Evolutionary conservation across 306 rosid genomes (phyloP).

Genomic region (Quercus aquifolioides): DNA sequence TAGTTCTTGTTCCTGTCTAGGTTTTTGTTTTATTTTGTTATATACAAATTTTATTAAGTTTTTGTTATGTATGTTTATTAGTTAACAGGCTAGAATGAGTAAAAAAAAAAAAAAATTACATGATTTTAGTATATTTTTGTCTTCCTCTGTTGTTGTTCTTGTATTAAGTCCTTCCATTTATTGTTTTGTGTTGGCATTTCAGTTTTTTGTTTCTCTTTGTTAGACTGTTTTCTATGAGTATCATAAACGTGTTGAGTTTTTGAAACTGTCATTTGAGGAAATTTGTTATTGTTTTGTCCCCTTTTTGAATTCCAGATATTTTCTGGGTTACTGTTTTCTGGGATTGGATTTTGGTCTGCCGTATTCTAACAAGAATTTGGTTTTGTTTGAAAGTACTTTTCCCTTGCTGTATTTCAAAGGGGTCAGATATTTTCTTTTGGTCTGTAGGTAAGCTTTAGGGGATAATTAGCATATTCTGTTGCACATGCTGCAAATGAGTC

Average conservation of each 20-base stretch:
- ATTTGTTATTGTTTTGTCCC: constrained; percentile 8
- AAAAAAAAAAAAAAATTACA: no score
- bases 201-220: constrained; percentile 5
- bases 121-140: no score
- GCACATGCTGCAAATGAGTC: not conserved
- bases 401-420: not conserved
- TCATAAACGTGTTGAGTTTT: constrained; percentile 13
- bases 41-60: no score
- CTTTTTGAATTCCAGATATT: not conserved
- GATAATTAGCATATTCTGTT: not conserved
- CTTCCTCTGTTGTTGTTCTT: no score
- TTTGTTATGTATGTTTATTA: no score
- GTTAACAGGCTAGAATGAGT: no score
- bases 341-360: not conserved
- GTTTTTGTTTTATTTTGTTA: no score
- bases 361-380: not conserved
- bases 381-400: not conserved
- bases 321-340: not conserved
- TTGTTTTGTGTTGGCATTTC: not conserved
- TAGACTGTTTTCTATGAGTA: constrained; percentile 5
- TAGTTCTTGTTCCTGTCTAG: no score
- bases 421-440: constrained; percentile 1
- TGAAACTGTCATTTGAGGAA: constrained; percentile 13
- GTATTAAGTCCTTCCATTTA: not conserved
- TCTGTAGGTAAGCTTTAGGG: not conserved